Evolutionary conservation across 805 yeast species (phyloP).

Genomic region (Candida ponderosae): DNA sequence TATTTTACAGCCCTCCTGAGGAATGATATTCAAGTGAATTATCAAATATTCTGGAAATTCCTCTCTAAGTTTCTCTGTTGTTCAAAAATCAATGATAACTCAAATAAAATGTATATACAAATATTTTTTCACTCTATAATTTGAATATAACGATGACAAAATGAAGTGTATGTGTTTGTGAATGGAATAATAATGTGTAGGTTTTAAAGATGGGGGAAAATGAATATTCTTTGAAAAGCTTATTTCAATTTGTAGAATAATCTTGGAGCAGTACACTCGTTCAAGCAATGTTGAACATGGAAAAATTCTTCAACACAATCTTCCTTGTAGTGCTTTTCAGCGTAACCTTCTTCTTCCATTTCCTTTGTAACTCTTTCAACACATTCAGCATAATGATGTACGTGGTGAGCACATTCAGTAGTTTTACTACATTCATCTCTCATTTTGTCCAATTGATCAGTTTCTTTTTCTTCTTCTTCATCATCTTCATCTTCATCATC

Average conservation of each 20-base stretch:
- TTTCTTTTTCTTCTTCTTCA: conserved; percentile 64
- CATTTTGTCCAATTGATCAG: conserved; percentile 58
- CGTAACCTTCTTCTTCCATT: conserved; percentile 80
- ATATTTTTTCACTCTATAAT: no score
- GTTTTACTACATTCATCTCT: conserved; percentile 64
- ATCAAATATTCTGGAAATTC: no score
- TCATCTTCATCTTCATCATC: conserved; percentile 57
- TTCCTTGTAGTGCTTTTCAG: conserved; percentile 74
- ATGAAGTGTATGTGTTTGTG: no score
- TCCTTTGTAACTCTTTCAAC: conserved; percentile 89
- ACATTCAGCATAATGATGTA: conserved; percentile 92
- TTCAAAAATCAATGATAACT: no score
- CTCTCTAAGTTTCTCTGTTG: no score
- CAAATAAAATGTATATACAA: no score
- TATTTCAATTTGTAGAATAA: conserved; percentile 81
- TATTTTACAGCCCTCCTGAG: no score
- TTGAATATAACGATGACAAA: no score
- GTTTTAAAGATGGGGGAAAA: background rate
- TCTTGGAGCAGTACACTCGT: conserved; percentile 87
- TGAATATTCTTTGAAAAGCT: conserved; percentile 8
- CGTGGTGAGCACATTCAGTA: conserved; percentile 58
- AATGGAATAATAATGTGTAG: no score
- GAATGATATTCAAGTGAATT: no score
- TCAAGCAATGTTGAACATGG: conserved; percentile 91
- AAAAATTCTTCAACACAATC: conserved; percentile 98